Conservation (phyloP, 345 rosid species). For the Eucalyptus pauciflora region DNA sequence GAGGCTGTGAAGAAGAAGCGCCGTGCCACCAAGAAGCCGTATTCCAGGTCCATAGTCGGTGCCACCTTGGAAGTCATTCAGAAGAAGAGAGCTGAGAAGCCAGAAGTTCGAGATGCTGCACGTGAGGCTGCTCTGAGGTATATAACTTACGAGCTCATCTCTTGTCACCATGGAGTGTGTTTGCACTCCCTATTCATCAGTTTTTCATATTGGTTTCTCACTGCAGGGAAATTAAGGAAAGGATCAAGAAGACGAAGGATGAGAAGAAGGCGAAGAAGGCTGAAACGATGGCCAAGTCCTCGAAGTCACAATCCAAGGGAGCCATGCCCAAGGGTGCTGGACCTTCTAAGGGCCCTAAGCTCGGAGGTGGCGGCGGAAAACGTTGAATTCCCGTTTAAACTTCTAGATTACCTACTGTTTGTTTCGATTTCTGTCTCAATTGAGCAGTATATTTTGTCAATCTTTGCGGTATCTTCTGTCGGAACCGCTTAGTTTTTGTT, state of each 20-base stretch:
- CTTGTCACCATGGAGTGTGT: not conserved
- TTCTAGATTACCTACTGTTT: not conserved
- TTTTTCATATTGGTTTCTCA: not conserved
- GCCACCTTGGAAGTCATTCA: slow-evolving; percentile 66
- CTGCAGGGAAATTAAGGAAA: slow-evolving; percentile 7
- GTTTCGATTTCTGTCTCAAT: not conserved
- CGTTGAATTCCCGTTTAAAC: not conserved
- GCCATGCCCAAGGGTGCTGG: not conserved
- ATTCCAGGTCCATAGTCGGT: slow-evolving; percentile 68
- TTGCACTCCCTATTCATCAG: not conserved
- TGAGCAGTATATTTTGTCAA: not conserved
- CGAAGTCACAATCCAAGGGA: slow-evolving; percentile 4
- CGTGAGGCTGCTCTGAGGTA: slow-evolving; percentile 54
- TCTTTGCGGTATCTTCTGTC: not conserved
- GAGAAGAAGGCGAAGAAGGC: slow-evolving; percentile 12
- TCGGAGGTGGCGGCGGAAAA: slow-evolving; percentile 5
- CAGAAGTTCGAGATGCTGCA: slow-evolving; percentile 65
- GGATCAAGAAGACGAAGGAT: slow-evolving; percentile 8
- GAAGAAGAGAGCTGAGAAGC: slow-evolving; percentile 55
- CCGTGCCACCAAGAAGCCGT: slow-evolving; percentile 47
- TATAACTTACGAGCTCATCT: not conserved
- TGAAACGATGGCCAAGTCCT: not conserved
- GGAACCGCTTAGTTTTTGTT: not conserved
- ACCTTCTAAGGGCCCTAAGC: slow-evolving; percentile 1
- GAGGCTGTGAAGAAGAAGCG: slow-evolving; percentile 59